These are phyloP conservation scores for Verticillium nonalfalfae DNA, from an alignment of 2,329 filamentous ascomycete species.

Conservation along the genomic window DNA sequence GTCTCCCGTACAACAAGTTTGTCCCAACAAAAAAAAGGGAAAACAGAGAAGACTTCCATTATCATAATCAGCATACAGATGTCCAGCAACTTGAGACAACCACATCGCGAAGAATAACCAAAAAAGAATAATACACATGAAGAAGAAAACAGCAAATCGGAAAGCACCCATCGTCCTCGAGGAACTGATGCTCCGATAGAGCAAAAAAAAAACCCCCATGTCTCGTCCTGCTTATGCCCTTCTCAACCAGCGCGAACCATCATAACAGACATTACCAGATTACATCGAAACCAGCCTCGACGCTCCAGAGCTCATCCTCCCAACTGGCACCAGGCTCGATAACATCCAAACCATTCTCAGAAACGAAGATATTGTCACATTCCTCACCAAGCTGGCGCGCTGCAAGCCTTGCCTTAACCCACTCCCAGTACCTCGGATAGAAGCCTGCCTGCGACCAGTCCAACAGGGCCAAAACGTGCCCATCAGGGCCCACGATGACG, in stretches of 20 bases:
- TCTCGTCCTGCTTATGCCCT: not conserved
- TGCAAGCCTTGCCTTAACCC: slow-evolving; percentile 5
- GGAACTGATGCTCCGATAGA: not conserved
- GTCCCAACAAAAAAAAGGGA: too few species aligned
- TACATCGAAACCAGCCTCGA: not conserved
- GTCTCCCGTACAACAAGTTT: too few species aligned
- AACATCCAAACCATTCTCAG: slow-evolving; percentile 1
- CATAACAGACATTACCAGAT: not conserved
- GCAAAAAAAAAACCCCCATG: not conserved
- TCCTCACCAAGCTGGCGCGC: not conserved
- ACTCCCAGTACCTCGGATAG: slow-evolving; percentile 10
- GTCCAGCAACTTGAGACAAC: too few species aligned
- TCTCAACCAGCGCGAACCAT: not conserved
- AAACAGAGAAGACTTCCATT: too few species aligned
- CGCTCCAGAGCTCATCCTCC: not conserved
- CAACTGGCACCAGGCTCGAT: not conserved
- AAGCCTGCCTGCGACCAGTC: slow-evolving; percentile 8
- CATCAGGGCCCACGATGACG: not conserved
- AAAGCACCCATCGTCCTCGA: too few species aligned
- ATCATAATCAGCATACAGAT: too few species aligned
- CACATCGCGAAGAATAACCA: too few species aligned
- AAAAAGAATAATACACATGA: too few species aligned
- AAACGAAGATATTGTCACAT: slow-evolving; percentile 2
- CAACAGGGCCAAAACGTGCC: slow-evolving; percentile 3
- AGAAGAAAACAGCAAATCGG: too few species aligned